phyloP scores from a whole-genome alignment of 2,329 filamentous ascomycete genomes.

The Cylindrodendrum hubeiense region DNA sequence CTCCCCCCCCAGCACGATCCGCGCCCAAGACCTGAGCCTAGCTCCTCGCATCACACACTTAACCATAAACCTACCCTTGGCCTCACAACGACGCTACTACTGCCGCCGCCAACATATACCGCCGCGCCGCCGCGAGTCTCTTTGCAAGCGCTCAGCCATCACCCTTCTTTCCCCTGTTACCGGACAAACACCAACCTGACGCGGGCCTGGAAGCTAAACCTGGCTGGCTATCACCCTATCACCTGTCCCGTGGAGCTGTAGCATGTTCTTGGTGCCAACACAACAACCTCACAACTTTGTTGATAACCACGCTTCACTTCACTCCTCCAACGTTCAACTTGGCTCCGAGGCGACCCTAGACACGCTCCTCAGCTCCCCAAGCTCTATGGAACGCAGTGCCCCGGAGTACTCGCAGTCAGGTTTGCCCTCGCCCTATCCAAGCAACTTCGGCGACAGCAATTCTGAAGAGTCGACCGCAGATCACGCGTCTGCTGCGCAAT shows the following conservation, averaged over 20 bases:
- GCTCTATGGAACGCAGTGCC: conserved; percentile 71
- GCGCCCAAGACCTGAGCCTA: conserved; percentile 49
- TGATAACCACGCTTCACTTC: conserved; percentile 42
- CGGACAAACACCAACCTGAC: conserved; percentile 48
- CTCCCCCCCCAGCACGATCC: conserved; percentile 48
- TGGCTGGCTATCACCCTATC: conserved; percentile 46
- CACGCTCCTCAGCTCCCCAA: conserved; percentile 43
- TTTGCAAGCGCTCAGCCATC: conserved; percentile 47
- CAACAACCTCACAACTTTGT: conserved; percentile 49
- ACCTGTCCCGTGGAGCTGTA: conserved; percentile 47
- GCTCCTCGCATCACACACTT: conserved; percentile 49
- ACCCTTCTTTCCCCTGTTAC: conserved; percentile 44
- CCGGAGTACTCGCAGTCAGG: conserved; percentile 88
- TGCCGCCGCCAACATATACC: conserved; percentile 53
- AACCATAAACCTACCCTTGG: conserved; percentile 48
- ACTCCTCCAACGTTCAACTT: conserved; percentile 37
- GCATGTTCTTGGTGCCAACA: conserved; percentile 52
- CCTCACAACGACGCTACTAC: conserved; percentile 48
- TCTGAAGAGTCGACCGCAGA: conserved; percentile 92
- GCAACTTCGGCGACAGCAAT: conserved; percentile 75
- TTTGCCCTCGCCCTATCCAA: conserved; percentile 82
- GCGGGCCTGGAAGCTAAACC: conserved; percentile 49
- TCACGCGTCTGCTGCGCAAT: conserved; percentile 93
- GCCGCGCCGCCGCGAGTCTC: conserved; percentile 49
- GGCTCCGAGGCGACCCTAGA: conserved; percentile 44